phyloP scores from a whole-genome alignment of 176 grass and related monocot genomes.

The Zizania latifolia region DNA sequence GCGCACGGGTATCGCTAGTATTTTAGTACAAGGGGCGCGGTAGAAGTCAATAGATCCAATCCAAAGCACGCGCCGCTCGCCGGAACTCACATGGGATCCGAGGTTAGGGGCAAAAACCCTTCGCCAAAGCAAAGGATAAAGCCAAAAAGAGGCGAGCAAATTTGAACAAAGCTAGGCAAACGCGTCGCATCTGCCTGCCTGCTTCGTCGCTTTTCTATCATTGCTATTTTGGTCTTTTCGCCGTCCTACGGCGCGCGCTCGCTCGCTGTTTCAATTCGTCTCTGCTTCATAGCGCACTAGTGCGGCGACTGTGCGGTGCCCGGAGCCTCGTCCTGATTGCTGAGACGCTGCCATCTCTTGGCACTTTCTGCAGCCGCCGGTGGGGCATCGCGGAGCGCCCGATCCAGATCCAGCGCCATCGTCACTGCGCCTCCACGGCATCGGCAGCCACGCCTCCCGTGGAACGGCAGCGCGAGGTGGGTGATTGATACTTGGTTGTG shows the following conservation, averaged over 20 bases:
- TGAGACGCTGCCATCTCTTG: conserved; percentile 12
- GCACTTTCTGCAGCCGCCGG: conserved; percentile 32
- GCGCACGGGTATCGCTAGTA: conserved; percentile 16
- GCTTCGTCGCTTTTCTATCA: conserved; percentile 36
- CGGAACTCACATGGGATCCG: conserved; percentile 18
- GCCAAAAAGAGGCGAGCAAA: conserved; percentile 6
- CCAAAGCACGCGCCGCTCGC: neutral
- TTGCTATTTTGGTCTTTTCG: conserved; percentile 33
- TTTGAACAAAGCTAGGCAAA: conserved; percentile 23
- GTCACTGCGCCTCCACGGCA: conserved; percentile 1
- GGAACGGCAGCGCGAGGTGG: conserved; percentile 43
- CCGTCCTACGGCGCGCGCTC: neutral
- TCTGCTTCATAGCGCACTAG: neutral
- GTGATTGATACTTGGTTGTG: conserved; percentile 1
- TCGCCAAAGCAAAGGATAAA: conserved; percentile 31
- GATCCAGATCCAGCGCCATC: conserved; percentile 47
- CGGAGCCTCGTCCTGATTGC: neutral
- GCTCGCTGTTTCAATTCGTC: conserved; percentile 10
- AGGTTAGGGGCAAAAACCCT: neutral
- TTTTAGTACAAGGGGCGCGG: neutral
- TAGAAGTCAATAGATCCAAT: conserved; percentile 46
- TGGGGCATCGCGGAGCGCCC: conserved; percentile 24
- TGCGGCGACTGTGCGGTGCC: conserved; percentile 24
- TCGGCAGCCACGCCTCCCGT: conserved; percentile 30
- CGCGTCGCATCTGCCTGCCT: neutral